phyloP scores from a whole-genome alignment of 176 grass and related monocot genomes.

The Urochloa ruziziensis region DNA sequence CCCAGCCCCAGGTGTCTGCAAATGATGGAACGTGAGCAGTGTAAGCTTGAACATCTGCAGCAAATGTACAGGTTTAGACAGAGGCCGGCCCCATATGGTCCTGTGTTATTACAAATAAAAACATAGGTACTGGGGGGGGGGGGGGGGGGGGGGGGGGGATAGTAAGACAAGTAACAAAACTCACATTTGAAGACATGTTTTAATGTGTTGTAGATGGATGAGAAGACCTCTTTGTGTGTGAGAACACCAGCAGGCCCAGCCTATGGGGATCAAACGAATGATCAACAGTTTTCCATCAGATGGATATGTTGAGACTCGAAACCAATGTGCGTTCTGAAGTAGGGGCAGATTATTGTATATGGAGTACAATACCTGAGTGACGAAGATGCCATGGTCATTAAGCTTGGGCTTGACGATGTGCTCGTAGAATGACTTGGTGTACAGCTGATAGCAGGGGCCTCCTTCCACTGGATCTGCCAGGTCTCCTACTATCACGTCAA shows the following conservation, averaged over 20 bases:
- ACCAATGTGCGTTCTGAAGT: not conserved
- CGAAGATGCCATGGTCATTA: constrained; percentile 54
- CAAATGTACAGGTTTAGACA: not conserved
- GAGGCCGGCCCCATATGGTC: not conserved
- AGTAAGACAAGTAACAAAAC: not conserved
- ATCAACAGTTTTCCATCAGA: not conserved
- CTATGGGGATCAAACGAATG: constrained; percentile 10
- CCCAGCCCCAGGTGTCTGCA: constrained; percentile 86
- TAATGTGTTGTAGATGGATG: constrained; percentile 79
- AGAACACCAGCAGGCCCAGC: constrained; percentile 80
- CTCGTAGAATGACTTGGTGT: constrained; percentile 83
- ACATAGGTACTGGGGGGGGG: no score
- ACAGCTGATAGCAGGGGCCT: constrained; percentile 83
- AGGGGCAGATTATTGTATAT: no score
- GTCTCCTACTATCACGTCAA: constrained; percentile 73
- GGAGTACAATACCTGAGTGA: constrained; percentile 52
- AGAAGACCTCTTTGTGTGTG: constrained; percentile 76
- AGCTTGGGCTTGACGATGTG: constrained; percentile 66
- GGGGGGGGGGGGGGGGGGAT: no score
- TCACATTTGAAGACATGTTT: constrained; percentile 72
- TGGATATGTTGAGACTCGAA: not conserved
- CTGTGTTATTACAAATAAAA: not conserved
- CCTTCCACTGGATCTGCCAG: constrained; percentile 72
- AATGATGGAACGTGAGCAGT: constrained; percentile 82
- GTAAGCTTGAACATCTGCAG: constrained; percentile 67